These are phyloP conservation scores for Hypoxylon sp. DNA, from an alignment of 2,329 filamentous ascomycete species.

Conservation along the genomic window DNA sequence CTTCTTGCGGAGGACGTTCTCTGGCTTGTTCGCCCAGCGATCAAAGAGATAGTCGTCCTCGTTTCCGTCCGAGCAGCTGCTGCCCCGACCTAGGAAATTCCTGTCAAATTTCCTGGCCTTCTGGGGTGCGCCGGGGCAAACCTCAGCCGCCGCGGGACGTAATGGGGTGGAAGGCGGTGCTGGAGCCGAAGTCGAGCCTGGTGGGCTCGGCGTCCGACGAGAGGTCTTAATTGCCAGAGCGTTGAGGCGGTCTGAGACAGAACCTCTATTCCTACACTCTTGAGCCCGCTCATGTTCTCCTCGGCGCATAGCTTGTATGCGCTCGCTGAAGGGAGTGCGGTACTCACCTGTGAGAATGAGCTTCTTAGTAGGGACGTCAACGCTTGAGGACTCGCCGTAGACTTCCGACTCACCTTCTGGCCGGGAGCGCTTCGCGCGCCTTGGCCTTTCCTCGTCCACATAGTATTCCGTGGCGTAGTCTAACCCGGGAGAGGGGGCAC, in stretches of 20 bases:
- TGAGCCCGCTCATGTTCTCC: neutral
- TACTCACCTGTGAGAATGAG: conserved; percentile 44
- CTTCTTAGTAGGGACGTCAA: neutral
- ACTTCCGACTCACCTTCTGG: neutral
- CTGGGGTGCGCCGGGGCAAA: conserved; percentile 16
- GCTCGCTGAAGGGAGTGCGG: conserved; percentile 37
- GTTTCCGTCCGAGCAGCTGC: neutral
- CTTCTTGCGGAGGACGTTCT: conserved; percentile 8
- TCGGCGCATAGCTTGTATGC: conserved; percentile 33
- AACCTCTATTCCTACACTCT: neutral
- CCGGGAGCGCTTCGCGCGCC: neutral
- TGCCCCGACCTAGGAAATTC: neutral
- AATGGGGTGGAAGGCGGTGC: neutral
- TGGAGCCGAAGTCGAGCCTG: neutral
- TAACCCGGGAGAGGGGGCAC: neutral
- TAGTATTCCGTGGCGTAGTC: too few relatives aligned
- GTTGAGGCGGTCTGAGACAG: neutral
- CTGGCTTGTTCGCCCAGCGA: conserved; percentile 16
- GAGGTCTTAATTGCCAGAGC: neutral
- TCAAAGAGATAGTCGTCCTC: conserved; percentile 28
- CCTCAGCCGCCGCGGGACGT: neutral
- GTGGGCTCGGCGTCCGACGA: neutral
- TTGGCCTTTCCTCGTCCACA: neutral
- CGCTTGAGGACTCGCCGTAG: neutral
- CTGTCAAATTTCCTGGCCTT: neutral